Base-by-base conservation (phyloP, 306 rosid species). In the Gillenia trifoliata region DNA sequence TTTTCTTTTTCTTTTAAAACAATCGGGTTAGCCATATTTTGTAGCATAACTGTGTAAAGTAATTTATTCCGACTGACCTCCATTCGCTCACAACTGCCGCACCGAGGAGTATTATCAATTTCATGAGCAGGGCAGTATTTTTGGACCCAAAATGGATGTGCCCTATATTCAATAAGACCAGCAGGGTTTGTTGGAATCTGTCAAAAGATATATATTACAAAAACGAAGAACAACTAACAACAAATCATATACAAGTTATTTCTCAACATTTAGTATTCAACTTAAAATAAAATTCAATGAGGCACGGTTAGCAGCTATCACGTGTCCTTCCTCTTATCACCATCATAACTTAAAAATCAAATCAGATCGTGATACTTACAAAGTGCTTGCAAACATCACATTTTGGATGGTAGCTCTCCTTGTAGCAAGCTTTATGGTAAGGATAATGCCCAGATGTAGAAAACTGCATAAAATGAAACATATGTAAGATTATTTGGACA, bases 141-240 rank as follows among this genome's bases (percentile, higher is more conserved):
- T 77, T 94, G 99, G 80, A 86, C 80, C 99, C 99, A 94, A 82
- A 92, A 94, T 38, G 99, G 99, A 87, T 94, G 99, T 80, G 99
- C 99, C 96, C 99, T 94, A 89, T 94, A 94, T 92, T 94, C 99
- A 92, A 94, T 92, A 86, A 94, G 99, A 90, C 99, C 99, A 87
- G 91, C 93, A 90, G 77, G 89, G 88, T 94, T 94, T 86, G 99
- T 94, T 84, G 99, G 99, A 92, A 95, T 95, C 98, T 95, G 98
- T 85, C 84, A 87, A 85, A 86, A 88, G 86, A 80, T 79, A 79
- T 82, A 79, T 81, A 85, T 90, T 79, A 73, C 85, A 77, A 82
- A 79, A 77, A 77, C 75, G 84, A 78, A 84, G 80, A 80, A 83
- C 87, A 83, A 85, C 74, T 59, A 79, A 79, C 68, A 79, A 83